A percentile compares a stretch with the other conserved stretches of the same genome.
phyloP scores from a whole-genome alignment of 768 basidiomycete genomes.

The Tephrocybe sp. region DNA sequence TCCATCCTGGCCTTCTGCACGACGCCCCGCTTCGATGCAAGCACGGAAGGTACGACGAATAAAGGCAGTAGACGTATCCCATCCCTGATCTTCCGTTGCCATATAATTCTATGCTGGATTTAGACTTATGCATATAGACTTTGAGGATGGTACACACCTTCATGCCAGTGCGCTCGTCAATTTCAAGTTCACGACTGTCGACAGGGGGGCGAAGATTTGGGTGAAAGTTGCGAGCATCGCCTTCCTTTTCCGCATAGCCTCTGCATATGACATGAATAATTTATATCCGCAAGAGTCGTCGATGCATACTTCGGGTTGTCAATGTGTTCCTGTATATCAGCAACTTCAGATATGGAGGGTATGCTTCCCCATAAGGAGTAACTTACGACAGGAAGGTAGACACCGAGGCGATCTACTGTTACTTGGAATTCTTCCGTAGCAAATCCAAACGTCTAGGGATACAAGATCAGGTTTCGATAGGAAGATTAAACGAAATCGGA shows the following conservation, averaged over 20 bases:
- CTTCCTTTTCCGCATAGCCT: conserved; percentile 67
- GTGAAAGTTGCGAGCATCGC: conserved; percentile 72
- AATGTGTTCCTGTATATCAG: conserved; percentile 70
- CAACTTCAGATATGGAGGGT: too few species aligned
- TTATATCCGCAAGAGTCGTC: not conserved
- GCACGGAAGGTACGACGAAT: conserved; percentile 59
- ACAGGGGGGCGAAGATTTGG: conserved; percentile 76
- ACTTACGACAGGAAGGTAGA: conserved; percentile 70
- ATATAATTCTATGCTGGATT: conserved; percentile 63
- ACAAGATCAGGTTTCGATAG: not conserved
- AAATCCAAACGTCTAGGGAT: conserved; percentile 55
- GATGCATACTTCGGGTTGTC: conserved; percentile 67
- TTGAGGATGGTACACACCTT: conserved; percentile 43
- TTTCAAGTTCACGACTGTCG: conserved; percentile 67
- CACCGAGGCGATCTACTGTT: conserved; percentile 69
- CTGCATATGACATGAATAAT: conserved; percentile 26
- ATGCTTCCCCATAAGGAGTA: not conserved
- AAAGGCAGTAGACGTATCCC: conserved; percentile 75
- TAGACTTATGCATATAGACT: not conserved
- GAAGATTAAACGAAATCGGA: not conserved
- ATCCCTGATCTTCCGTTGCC: conserved; percentile 63
- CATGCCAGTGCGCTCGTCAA: conserved; percentile 79
- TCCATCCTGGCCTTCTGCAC: conserved; percentile 51
- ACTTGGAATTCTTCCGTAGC: conserved; percentile 72
- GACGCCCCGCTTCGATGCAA: conserved; percentile 71